Conservation (phyloP, 2,329 filamentous ascomycete genomes). For the Cercospora sojina region DNA sequence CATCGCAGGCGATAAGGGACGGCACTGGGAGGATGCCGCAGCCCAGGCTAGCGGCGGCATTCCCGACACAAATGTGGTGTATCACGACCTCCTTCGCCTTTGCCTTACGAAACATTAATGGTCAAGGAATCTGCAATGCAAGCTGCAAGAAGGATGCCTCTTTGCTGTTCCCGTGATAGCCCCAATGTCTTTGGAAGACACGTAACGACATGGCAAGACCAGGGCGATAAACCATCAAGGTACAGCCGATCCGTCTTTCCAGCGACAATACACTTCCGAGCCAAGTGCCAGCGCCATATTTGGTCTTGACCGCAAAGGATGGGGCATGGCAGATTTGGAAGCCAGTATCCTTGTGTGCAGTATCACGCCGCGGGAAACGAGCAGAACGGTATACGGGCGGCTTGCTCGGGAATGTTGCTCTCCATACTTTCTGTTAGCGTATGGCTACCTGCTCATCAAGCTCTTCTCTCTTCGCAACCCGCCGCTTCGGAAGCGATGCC, state of each 20-base stretch:
- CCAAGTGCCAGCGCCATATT: too few relatives aligned
- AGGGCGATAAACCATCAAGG: not conserved
- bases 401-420: not conserved
- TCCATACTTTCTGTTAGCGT: not conserved
- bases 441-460: not conserved
- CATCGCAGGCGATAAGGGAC: not conserved
- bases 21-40: not conserved
- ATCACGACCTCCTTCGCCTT: not conserved
- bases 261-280: too few relatives aligned
- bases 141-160: not conserved
- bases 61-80: not conserved
- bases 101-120: not conserved
- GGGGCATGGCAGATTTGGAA: not conserved
- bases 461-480: not conserved
- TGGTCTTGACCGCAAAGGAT: too few relatives aligned
- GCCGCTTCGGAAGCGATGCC: not conserved
- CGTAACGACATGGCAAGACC: not conserved
- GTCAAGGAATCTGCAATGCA: not conserved
- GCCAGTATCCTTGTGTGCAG: not conserved
- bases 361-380: not conserved
- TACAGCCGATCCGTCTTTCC: not conserved
- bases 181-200: not conserved
- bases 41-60: not conserved
- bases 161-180: not conserved
- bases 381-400: not conserved